Evolutionary conservation across 2,329 filamentous ascomycete species (phyloP), one percentile per base, ranked within the genome.

Genomic region (Fusarium nisikadoi): DNA sequence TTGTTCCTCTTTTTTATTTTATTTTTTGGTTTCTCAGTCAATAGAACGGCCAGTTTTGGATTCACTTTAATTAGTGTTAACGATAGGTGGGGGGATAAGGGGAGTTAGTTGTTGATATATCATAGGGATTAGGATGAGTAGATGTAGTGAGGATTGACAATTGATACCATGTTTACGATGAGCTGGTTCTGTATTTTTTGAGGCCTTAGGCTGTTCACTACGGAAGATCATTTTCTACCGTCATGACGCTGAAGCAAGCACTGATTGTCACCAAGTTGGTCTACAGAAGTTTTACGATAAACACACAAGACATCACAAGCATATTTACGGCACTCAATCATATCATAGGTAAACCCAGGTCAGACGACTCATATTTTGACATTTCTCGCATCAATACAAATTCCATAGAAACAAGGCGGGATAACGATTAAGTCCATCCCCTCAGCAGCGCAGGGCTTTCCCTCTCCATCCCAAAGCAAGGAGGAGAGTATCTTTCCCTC

Each of bases 401-500:
- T 57, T 45, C 45, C 35, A 72, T 71, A 71, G 62, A 53, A 77
- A 77, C 72, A 73, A 78, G 83, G 87, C 86, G 89, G 92, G 91
- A 92, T 89, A 92, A 94, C 94, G 91, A 86, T 95, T 82, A 97
- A 95, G 94, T 94, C 90, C 90, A 92, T 86, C 91, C 93, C 89
- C 88, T 89, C 89, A 88, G 89, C 87, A 90, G 88, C 90, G 96
- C 95, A 98, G 94, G 95, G 95, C 95, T 94, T 98, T 98, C 95
- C 94, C 95, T 94, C 92, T 84, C 83, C 81, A 82, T 79, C 68
- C 66, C 53, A 63, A 61, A 64, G 71, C 31, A 82, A 81, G 73
- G 71, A 65, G 76, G 83, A 82, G 89, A 94, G 92, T 97, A 94
- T 98, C 95, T 98, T 98, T 98, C 95, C 95, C 94, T 98, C 95